Evolutionary conservation across 306 rosid genomes (phyloP).

Genomic region (Quercus alba): DNA sequence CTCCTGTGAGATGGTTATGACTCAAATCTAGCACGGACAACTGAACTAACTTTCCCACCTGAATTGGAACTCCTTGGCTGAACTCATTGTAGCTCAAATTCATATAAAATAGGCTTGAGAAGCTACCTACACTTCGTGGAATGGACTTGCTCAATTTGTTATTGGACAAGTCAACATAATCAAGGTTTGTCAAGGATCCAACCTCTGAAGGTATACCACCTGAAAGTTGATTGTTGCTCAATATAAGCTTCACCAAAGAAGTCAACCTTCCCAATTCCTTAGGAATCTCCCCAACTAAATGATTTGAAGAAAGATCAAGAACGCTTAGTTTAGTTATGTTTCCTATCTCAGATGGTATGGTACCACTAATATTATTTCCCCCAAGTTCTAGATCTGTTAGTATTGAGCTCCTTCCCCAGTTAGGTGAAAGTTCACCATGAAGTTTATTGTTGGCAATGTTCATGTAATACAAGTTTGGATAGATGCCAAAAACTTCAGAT

Average conservation of each 20-base stretch:
- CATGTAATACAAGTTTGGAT: not conserved
- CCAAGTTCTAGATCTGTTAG: not conserved
- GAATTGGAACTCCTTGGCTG: not conserved
- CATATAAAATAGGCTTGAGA: not conserved
- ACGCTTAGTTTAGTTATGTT: not conserved
- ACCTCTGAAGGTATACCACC: not conserved
- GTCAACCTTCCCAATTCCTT: conserved; percentile 4
- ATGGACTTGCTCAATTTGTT: not conserved
- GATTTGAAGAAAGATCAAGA: conserved; percentile 19
- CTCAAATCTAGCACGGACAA: not conserved
- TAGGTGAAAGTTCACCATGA: conserved; percentile 1
- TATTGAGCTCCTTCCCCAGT: not conserved
- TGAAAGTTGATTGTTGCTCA: conserved; percentile 8
- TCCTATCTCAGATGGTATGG: not conserved
- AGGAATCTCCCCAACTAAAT: not conserved
- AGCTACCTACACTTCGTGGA: not conserved
- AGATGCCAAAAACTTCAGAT: not conserved
- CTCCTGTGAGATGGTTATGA: conserved; percentile 1
- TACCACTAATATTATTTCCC: conserved; percentile 1
- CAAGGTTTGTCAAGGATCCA: not conserved
- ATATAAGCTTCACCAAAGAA: conserved; percentile 4
- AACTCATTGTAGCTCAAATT: conserved; percentile 15
- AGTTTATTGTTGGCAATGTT: not conserved
- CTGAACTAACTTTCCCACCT: not conserved
- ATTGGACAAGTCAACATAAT: not conserved